phyloP scores from a whole-genome alignment of 2,329 filamentous ascomycete species.

The Fusarium buxicola region DNA sequence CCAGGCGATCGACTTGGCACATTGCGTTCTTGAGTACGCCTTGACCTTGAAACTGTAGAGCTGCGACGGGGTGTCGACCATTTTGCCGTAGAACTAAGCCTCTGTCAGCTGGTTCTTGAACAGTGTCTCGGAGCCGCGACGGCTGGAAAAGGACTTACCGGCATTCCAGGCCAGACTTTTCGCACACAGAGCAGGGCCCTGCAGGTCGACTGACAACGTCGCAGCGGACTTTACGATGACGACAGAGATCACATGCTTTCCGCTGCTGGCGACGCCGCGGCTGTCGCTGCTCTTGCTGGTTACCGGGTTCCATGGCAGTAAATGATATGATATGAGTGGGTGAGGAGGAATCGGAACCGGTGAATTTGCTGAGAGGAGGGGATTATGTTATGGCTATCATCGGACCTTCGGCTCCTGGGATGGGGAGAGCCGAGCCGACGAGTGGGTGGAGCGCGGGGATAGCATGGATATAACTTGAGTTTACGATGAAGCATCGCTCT shows the following conservation, averaged over 20 bases:
- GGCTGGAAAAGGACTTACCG: conserved; percentile 29
- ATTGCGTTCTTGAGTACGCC: conserved; percentile 6
- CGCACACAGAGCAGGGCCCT: conserved; percentile 40
- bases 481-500: too few relatives aligned
- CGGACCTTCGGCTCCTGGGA: conserved; percentile 14
- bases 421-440: neutral
- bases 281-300: conserved; percentile 9
- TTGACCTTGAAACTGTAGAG: conserved; percentile 18
- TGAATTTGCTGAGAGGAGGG: neutral
- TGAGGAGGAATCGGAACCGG: conserved; percentile 38
- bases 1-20: conserved; percentile 9
- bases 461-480: neutral
- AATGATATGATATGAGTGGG: neutral
- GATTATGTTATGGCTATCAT: conserved; percentile 15
- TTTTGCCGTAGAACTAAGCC: conserved; percentile 37
- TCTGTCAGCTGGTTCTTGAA: conserved; percentile 1
- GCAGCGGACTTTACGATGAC: conserved; percentile 41
- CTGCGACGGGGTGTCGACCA: conserved; percentile 35
- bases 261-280: conserved; percentile 48
- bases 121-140: conserved; percentile 27
- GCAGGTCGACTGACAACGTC: conserved; percentile 36
- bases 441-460: neutral
- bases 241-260: conserved; percentile 45
- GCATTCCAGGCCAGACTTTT: conserved; percentile 43
- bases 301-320: conserved; percentile 16